Base-by-base conservation (phyloP, 768 basidiomycete genomes). In the Epithele typhae region DNA sequence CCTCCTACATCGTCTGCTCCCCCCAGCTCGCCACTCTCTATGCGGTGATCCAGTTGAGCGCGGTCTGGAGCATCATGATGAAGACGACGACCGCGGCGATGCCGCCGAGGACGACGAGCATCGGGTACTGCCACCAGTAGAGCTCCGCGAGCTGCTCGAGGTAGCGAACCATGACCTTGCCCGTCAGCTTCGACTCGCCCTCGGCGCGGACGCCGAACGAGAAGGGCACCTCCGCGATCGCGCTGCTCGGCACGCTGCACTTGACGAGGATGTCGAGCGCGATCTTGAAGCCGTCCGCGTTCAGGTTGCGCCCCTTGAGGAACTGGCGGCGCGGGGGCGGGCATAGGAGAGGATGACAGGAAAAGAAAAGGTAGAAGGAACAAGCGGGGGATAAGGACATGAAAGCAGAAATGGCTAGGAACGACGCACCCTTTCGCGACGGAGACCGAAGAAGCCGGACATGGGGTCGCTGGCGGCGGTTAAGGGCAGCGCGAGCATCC, bases 401-500 rank as follows among this genome's bases (percentile, higher is more conserved):
- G 30, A 32, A n/a, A 30, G 25, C 2, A 17, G 2, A 1, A 1
- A 21, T 10, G 17, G 11, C 22, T 30, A n/a, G 12, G 22, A 19
- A 25, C 37, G 14, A 51, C 61, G 11, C 25, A 63, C 61, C 5
- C 58, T 42, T 37, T 63, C 61, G 41, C 55, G 60, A 25, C 61
- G 55, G 37, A 63, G 55, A 24, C 61, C 61, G 37, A 63, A 63
- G 56, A 63, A 63, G 2, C 61, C 61, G 1, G 61, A 56, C 61
- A 63, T 63, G 32, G 61, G 61, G 50, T 63, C 61, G 49, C 61
- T 63, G 5, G 61, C 61, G 33, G 61, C 46, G 15, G 61, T 63
- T 24, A 63, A 49, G 1, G 61, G 59, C 7, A 60, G 54, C 5
- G 61, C 59, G 40, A 63, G 56, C 47, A 63, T 40, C 12, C 61